Percentiles rank a stretch among this genome's conserved stretches.
Evolutionary conservation across 768 basidiomycete species (phyloP).

Genomic region (Dacryopinax primogenitus): DNA sequence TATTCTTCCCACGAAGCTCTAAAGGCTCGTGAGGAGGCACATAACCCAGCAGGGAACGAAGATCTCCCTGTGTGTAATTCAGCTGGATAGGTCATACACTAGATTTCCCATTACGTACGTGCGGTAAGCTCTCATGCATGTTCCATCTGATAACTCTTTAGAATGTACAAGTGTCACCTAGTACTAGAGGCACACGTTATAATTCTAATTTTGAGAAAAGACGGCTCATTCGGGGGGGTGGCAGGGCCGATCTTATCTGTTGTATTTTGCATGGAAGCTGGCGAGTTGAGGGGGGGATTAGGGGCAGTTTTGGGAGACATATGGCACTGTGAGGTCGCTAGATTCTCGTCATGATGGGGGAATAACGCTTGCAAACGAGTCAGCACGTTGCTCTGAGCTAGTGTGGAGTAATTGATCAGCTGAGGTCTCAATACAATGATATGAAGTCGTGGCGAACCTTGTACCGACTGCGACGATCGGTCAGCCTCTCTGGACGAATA

Average conservation of each 20-base stretch:
- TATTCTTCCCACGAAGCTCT: slow-evolving; percentile 20
- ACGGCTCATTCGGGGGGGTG: background rate
- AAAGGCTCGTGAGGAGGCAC: slow-evolving; percentile 35
- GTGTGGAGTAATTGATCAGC: background rate
- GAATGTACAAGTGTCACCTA: background rate
- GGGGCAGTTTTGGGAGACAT: background rate
- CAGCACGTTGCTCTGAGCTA: background rate
- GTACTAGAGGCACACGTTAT: background rate
- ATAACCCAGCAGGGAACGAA: slow-evolving; percentile 55
- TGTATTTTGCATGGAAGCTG: background rate
- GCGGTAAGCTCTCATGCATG: slow-evolving; percentile 72
- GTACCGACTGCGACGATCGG: too few relatives aligned
- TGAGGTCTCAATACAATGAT: too few relatives aligned
- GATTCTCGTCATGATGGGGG: background rate
- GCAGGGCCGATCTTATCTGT: background rate
- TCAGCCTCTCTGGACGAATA: too few relatives aligned
- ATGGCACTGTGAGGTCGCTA: background rate
- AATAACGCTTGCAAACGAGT: background rate
- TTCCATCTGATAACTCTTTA: slow-evolving; percentile 54
- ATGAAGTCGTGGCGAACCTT: too few relatives aligned
- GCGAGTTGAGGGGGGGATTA: background rate
- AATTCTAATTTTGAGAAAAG: background rate
- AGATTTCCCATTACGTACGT: slow-evolving; percentile 31
- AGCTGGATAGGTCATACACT: background rate
- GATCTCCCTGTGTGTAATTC: slow-evolving; percentile 43